Percentiles rank a stretch among this genome's conserved stretches.
phyloP scores from a whole-genome alignment of 2,329 filamentous ascomycete genomes.

The Pseudopithomyces maydicus region DNA sequence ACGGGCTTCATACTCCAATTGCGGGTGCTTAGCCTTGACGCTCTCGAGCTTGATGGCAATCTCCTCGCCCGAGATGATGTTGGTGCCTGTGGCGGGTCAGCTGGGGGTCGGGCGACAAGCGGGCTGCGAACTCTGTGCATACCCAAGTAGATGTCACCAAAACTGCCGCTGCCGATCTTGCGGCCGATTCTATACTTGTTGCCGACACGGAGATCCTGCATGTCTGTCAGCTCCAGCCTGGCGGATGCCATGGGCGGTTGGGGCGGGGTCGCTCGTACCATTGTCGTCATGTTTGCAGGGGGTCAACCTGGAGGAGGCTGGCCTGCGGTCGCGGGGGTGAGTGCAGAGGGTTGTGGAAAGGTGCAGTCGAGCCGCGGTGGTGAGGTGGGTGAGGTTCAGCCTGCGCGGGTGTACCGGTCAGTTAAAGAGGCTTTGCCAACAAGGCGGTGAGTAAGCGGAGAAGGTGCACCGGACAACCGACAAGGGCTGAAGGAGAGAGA shows the following conservation, averaged over 20 bases:
- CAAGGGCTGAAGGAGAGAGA: conserved; percentile 23
- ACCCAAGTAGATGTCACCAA: conserved; percentile 97
- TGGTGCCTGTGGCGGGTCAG: conserved; percentile 70
- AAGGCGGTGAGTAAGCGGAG: conserved; percentile 50
- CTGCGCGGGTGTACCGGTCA: conserved; percentile 46
- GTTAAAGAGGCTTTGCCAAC: conserved; percentile 47
- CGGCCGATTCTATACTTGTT: conserved; percentile 99
- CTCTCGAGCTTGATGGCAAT: conserved; percentile 99
- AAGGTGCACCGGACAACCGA: conserved; percentile 25
- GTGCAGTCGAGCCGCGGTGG: conserved; percentile 21
- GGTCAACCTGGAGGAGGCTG: conserved; percentile 43
- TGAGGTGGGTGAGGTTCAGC: conserved; percentile 38
- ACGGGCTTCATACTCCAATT: conserved; percentile 97
- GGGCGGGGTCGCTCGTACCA: conserved; percentile 57
- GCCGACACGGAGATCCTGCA: conserved; percentile 94
- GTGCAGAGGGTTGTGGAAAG: conserved; percentile 20
- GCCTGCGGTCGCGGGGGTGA: conserved; percentile 25
- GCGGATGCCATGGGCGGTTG: conserved; percentile 15
- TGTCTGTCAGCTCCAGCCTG: conserved; percentile 30
- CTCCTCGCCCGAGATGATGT: conserved; percentile 99
- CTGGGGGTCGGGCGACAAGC: conserved; percentile 8
- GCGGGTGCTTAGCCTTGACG: conserved; percentile 98
- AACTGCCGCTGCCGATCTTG: conserved; percentile 97
- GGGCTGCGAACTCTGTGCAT: conserved; percentile 35
- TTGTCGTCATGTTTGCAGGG: conserved; percentile 62